A percentile compares a stretch with the other conserved stretches of the same genome.
phyloP scores from a whole-genome alignment of 164 flowering plant genomes.

The Berberis thunbergii region DNA sequence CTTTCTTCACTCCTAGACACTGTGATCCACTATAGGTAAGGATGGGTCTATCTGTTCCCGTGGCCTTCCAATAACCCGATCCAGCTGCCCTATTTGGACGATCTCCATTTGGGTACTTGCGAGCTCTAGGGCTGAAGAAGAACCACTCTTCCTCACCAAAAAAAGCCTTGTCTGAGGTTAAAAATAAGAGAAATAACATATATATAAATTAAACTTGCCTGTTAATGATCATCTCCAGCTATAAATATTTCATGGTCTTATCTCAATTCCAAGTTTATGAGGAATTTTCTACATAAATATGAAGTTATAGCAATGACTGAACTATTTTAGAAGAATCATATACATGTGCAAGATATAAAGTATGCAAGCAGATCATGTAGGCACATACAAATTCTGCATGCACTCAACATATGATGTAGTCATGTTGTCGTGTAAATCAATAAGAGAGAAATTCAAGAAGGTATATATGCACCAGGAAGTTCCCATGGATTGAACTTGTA shows the following conservation, averaged over 20 bases:
- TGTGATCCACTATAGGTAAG: slow-evolving; percentile 24
- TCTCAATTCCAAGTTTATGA: background rate
- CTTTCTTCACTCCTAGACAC: slow-evolving; percentile 48
- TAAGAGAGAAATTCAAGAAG: background rate
- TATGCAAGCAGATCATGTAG: no score
- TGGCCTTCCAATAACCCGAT: background rate
- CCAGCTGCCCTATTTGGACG: slow-evolving; percentile 30
- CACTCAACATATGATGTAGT: no score
- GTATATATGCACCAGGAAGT: slow-evolving; percentile 17
- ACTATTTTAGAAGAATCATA: no score
- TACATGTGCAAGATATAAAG: no score
- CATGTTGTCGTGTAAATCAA: no score
- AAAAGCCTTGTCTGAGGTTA: slow-evolving; percentile 9
- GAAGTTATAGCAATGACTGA: no score
- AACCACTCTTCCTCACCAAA: slow-evolving; percentile 30
- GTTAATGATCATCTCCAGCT: no score
- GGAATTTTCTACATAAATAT: no score
- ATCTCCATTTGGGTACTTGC: slow-evolving; percentile 22
- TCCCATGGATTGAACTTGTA: slow-evolving; percentile 29
- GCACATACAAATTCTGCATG: no score
- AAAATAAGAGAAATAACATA: background rate
- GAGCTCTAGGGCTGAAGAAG: slow-evolving; percentile 29
- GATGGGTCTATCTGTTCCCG: slow-evolving; percentile 11
- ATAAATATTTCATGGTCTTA: no score
- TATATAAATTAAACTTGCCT: background rate